Percentiles rank a stretch among this genome's conserved stretches.
phyloP scores from a whole-genome alignment of 2,329 filamentous ascomycete species.

The Venturia pyrina region DNA sequence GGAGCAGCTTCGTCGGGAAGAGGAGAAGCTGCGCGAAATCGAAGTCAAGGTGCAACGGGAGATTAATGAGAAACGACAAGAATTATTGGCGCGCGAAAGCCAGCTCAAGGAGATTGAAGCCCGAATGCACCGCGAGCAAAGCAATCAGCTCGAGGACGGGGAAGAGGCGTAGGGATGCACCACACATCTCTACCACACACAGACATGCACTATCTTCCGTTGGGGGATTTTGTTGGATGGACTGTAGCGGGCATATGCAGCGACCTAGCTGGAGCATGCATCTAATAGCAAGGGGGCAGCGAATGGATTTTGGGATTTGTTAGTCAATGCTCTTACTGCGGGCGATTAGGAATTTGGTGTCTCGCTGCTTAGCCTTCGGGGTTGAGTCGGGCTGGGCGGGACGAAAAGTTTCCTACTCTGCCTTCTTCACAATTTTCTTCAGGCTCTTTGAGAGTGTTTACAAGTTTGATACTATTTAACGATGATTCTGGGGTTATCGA shows the following conservation, averaged over 20 bases:
- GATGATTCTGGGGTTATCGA: background rate
- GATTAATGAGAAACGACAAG: constrained; percentile 99
- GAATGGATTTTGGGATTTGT: background rate
- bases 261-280: background rate
- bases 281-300: background rate
- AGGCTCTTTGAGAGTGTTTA: background rate
- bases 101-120: constrained; percentile 98
- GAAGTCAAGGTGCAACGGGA: constrained; percentile 99
- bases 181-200: background rate
- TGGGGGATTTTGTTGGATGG: background rate
- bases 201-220: background rate
- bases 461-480: background rate
- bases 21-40: constrained; percentile 99
- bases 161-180: constrained; percentile 5
- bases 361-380: background rate
- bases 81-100: constrained; percentile 91
- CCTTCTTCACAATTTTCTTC: background rate
- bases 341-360: background rate
- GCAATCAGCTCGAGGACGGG: constrained; percentile 27
- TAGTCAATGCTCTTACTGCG: background rate
- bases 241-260: background rate
- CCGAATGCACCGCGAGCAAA: constrained; percentile 83
- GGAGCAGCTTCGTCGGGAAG: constrained; percentile 95
- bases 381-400: background rate
- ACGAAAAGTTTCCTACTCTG: background rate